Conservation (phyloP, 371 early-diverging fungal species). For the Circinella umbellata region DNA sequence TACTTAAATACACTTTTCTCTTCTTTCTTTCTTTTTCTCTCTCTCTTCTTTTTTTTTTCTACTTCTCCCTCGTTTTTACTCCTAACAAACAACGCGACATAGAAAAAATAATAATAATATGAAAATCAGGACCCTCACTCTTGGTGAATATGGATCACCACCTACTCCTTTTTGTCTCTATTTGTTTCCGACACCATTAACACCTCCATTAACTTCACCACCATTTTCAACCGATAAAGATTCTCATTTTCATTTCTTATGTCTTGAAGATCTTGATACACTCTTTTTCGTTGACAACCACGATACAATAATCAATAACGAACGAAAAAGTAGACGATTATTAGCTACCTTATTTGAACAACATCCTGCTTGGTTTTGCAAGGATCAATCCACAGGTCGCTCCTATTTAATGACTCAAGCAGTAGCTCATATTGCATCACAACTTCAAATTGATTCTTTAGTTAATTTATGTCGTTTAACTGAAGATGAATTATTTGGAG, state of each 20-base stretch:
- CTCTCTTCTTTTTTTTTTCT: conserved; percentile 9
- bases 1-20: too few relatives aligned
- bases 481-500: conserved; percentile 12
- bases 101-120: neutral
- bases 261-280: conserved; percentile 24
- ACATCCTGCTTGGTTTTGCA: conserved; percentile 25
- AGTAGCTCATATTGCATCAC: conserved; percentile 15
- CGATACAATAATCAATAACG: neutral
- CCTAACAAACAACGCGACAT: neutral
- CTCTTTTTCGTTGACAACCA: conserved; percentile 16
- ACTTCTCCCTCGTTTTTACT: neutral
- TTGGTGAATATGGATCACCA: conserved; percentile 27
- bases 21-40: neutral
- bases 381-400: conserved; percentile 23
- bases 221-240: conserved; percentile 9
- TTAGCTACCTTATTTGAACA: conserved; percentile 15
- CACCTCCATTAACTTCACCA: conserved; percentile 24
- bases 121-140: conserved; percentile 21
- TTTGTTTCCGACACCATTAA: conserved; percentile 27
- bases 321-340: neutral
- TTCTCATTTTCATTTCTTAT: conserved; percentile 16
- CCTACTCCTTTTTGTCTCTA: conserved; percentile 24
- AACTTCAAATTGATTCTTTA: conserved; percentile 13
- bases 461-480: conserved; percentile 23
- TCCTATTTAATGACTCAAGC: conserved; percentile 25